Evolutionary conservation across 768 basidiomycete genomes (phyloP), one percentile per base, ranked within the genome.

Genomic region (Clathrus columnatus): DNA sequence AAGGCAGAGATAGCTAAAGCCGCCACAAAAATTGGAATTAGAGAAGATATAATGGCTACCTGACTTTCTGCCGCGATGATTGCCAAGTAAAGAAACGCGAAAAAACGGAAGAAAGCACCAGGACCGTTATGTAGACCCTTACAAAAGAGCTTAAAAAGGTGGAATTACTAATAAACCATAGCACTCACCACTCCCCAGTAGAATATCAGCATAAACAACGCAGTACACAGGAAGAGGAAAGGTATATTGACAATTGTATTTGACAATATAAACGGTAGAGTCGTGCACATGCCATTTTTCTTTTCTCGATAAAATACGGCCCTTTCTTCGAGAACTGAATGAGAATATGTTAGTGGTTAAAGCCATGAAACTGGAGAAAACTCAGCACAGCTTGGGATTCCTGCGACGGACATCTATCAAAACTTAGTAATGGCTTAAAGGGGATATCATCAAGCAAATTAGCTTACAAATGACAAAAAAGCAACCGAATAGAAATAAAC

Each of bases 401-500:
- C 81, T 21, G 80, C 80, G 3, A 83, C 81, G 14, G 75, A 75
- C 79, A 81, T 81, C 46, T 47, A 47, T 47, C 7, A 47, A 26
- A 6, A 41, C 57, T 57, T 51, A 45, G 21, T 20, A 23, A 17
- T 28, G 16, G 17, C 29, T 27, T 26, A 26, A 36, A 36, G 16
- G 16, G 17, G 29, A 56, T 63, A 63, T 2, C 55, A 54, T 11
- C 63, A 54, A 36, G 7, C 54, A 63, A 61, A 1, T 51, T 48
- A 58, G 20, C 46, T 47, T 47, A 47, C 46, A 29, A 58, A 47
- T 1, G 73, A 74, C 5, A 81, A 60, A 63, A 80, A 81, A 0
- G 81, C 80, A 18, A 79, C 78, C 45, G 74, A 74, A 64, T 74
- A 82, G 64, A 83, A 83, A 59, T 77, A 72, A 1, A 80, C 77